Evolutionary conservation across 1,284 basidiomycete genomes (phyloP).

Genomic region (Moniliophthora roreri): DNA sequence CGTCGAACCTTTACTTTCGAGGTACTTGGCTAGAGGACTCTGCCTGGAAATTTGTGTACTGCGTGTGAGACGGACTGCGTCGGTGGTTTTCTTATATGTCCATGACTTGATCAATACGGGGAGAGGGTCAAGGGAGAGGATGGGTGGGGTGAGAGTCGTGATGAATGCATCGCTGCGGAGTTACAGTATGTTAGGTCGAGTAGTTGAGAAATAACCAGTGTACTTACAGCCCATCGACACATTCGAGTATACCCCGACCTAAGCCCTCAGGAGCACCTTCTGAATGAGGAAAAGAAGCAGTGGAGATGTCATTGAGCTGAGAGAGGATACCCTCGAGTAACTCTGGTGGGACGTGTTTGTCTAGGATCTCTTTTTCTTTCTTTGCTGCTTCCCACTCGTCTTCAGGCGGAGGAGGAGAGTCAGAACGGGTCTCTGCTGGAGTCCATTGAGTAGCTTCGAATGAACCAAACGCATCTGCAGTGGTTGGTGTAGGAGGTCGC

Average conservation of each 20-base stretch:
- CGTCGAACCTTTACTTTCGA: conserved; percentile 65
- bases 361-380: conserved; percentile 1
- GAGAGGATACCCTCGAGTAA: neutral
- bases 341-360: conserved; percentile 1
- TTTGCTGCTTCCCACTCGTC: conserved; percentile 2
- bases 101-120: neutral
- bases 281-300: neutral
- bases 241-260: neutral
- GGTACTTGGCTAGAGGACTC: conserved; percentile 40
- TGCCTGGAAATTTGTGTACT: neutral
- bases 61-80: neutral
- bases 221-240: neutral
- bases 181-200: neutral
- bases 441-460: conserved; percentile 3
- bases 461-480: neutral
- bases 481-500: neutral
- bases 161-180: neutral
- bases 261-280: neutral
- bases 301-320: neutral
- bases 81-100: neutral
- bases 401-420: neutral
- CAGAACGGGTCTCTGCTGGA: neutral
- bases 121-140: neutral
- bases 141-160: neutral
- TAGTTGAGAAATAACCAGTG: neutral